Percentiles rank a stretch among this genome's conserved stretches.
phyloP scores from a whole-genome alignment of 2,329 filamentous ascomycete species.

The Zasmidium cellare region DNA sequence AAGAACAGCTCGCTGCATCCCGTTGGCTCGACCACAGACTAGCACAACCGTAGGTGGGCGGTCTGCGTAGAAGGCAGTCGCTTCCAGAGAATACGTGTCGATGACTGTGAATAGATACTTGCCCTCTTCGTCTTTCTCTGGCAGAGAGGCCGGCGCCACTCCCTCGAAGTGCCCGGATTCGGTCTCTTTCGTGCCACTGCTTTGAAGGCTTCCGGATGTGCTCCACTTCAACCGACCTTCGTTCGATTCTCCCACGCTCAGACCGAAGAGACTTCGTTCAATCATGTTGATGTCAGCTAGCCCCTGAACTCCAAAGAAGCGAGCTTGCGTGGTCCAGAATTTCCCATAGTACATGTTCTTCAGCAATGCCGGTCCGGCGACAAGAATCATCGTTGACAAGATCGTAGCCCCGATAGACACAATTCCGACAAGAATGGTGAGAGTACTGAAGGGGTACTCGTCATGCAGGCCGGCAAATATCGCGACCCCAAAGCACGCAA shows the following conservation, averaged over 20 bases:
- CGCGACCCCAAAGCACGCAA: neutral
- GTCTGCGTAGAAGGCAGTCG: conserved; percentile 7
- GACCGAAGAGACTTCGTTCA: neutral
- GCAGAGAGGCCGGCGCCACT: neutral
- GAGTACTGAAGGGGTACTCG: no score
- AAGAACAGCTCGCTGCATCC: conserved; percentile 6
- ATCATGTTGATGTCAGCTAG: neutral
- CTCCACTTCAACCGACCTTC: conserved; percentile 8
- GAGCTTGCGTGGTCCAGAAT: conserved; percentile 1
- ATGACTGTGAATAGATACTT: conserved; percentile 1
- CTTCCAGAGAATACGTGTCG: conserved; percentile 1
- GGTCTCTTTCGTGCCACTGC: neutral
- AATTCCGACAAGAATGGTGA: neutral
- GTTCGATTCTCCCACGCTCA: neutral
- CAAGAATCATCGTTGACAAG: neutral
- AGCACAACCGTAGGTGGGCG: conserved; percentile 3
- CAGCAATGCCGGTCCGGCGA: neutral
- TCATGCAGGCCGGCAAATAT: neutral
- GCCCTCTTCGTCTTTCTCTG: neutral
- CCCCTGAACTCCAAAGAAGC: conserved; percentile 1
- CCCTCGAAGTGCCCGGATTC: neutral
- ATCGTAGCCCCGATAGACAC: neutral
- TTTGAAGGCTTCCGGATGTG: neutral
- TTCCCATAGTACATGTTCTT: conserved; percentile 1
- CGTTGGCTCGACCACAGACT: conserved; percentile 1